Percentiles rank a stretch among this genome's conserved stretches.
Evolutionary conservation across 169 alveolate genomes (phyloP).

Genomic region (Cryptosporidium sp.): DNA sequence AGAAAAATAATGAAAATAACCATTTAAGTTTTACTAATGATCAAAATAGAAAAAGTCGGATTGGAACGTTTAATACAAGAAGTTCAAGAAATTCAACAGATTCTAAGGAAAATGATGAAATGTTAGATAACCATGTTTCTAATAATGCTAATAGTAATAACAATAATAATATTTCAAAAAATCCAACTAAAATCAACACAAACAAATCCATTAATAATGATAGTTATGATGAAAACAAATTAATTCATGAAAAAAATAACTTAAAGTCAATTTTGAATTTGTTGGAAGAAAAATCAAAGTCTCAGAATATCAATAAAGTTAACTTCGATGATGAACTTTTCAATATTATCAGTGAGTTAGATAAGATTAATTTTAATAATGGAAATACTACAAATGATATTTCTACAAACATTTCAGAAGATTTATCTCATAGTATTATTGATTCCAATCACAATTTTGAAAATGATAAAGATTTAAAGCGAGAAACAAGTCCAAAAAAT

Average conservation of each 20-base stretch:
- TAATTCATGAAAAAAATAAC: not conserved
- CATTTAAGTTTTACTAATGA: not conserved
- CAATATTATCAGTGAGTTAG: conserved; percentile 55
- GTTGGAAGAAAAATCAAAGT: conserved; percentile 35
- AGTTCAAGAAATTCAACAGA: not conserved
- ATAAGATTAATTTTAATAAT: conserved; percentile 20
- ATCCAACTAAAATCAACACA: not conserved
- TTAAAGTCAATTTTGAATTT: conserved; percentile 9
- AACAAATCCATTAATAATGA: not conserved
- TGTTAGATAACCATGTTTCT: not conserved
- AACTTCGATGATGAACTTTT: conserved; percentile 43
- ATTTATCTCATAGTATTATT: not conserved
- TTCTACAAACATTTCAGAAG: conserved; percentile 57
- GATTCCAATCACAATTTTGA: not conserved
- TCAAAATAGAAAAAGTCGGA: not conserved
- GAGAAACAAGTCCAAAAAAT: no score
- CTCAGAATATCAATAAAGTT: not conserved
- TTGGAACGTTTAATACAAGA: not conserved
- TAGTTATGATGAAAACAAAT: not conserved
- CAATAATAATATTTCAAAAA: not conserved
- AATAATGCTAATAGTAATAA: no score
- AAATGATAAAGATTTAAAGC: not conserved
- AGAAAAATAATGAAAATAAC: not conserved
- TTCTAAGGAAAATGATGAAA: not conserved
- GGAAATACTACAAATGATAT: conserved; percentile 9